Evolutionary conservation across 768 basidiomycete species (phyloP).

Genomic region (Crucibulum laeve): DNA sequence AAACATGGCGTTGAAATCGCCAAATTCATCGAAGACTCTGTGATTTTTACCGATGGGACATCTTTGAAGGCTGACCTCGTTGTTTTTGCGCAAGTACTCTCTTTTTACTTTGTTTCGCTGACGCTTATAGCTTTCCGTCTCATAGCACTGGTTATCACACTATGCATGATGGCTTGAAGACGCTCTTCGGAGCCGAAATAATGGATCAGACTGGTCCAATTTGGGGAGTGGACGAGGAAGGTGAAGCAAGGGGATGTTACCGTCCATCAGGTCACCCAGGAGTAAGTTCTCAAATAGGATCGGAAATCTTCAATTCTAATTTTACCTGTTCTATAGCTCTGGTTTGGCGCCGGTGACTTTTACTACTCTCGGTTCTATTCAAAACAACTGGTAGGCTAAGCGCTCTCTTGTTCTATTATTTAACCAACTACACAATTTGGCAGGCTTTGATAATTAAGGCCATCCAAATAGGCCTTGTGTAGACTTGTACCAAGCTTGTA

Average conservation of each 20-base stretch:
- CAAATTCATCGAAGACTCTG: slow-evolving; percentile 24
- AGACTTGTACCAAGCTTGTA: too few species aligned
- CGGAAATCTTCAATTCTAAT: neutral
- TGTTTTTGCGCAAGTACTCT: slow-evolving; percentile 34
- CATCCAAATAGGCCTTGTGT: neutral
- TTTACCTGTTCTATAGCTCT: slow-evolving; percentile 21
- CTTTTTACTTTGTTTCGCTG: neutral
- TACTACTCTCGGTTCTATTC: slow-evolving; percentile 23
- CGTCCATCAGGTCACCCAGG: slow-evolving; percentile 39
- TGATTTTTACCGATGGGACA: slow-evolving; percentile 35
- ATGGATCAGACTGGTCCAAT: slow-evolving; percentile 23
- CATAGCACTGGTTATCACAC: slow-evolving; percentile 21
- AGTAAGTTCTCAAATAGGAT: slow-evolving; percentile 15
- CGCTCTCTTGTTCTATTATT: neutral
- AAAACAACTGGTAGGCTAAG: slow-evolving; percentile 28
- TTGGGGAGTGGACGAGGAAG: slow-evolving; percentile 39
- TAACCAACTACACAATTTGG: neutral
- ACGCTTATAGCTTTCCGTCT: neutral
- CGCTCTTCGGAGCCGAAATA: slow-evolving; percentile 29
- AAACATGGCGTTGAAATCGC: slow-evolving; percentile 46
- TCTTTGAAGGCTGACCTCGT: slow-evolving; percentile 37
- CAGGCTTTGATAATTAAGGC: neutral
- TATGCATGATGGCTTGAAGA: slow-evolving; percentile 22
- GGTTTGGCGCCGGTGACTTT: slow-evolving; percentile 36
- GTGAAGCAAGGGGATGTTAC: slow-evolving; percentile 30